phyloP scores from a whole-genome alignment of 2,329 filamentous ascomycete species.

The Stachybotrys echinatus region DNA sequence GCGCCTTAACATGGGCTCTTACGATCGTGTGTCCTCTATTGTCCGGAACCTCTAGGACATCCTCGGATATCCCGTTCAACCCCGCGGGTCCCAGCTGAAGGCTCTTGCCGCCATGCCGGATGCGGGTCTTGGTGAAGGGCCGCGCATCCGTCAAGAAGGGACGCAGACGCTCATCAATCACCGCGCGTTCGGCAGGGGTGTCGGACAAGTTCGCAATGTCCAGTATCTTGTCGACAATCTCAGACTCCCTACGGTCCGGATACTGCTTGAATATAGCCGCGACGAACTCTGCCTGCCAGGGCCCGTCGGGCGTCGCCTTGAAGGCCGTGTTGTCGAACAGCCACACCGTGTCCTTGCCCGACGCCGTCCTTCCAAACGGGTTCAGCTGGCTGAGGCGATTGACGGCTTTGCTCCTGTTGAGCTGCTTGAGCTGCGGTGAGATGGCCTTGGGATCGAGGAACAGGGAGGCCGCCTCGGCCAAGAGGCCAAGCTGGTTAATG shows the following conservation, averaged over 20 bases:
- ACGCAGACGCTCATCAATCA: conserved; percentile 62
- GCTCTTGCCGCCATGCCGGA: conserved; percentile 46
- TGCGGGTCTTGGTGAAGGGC: conserved; percentile 62
- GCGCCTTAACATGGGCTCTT: conserved; percentile 44
- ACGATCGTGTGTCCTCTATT: conserved; percentile 39
- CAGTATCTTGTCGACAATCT: conserved; percentile 65
- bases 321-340: conserved; percentile 87
- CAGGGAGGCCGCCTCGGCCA: not conserved
- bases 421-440: conserved; percentile 17
- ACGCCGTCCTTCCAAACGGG: conserved; percentile 55
- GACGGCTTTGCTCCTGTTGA: conserved; percentile 32
- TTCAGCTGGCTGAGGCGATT: conserved; percentile 48
- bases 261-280: conserved; percentile 74
- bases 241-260: conserved; percentile 60
- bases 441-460: conserved; percentile 18
- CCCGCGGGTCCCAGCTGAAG: conserved; percentile 65
- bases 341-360: conserved; percentile 72
- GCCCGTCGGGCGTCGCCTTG: conserved; percentile 38
- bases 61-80: conserved; percentile 65
- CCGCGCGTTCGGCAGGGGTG: conserved; percentile 51
- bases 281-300: conserved; percentile 80
- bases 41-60: conserved; percentile 49
- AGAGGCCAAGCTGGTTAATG: not conserved
- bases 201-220: conserved; percentile 62
- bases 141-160: conserved; percentile 76